A percentile compares a stretch with the other conserved stretches of the same genome.
Conservation (phyloP, 139 green algal genomes). For the Chlorella ohadii region DNA sequence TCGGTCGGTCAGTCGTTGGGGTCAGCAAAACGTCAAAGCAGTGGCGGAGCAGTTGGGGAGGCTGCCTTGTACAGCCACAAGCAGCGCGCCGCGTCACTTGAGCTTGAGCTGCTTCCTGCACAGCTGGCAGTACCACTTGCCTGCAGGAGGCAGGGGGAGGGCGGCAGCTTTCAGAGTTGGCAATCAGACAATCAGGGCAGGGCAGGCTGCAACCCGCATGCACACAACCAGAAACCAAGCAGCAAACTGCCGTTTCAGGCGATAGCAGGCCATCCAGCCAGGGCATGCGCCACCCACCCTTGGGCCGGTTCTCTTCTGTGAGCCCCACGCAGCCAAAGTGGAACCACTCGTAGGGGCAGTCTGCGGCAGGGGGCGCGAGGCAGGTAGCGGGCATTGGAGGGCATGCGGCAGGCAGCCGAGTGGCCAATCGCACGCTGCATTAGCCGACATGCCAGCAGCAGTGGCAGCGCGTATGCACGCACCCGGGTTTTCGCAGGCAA, state of each 20-base stretch:
- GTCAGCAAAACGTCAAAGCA: neutral
- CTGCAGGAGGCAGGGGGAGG: slow-evolving; percentile 20
- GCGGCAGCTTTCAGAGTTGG: no score
- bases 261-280: no score
- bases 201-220: no score
- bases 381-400: neutral
- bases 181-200: no score
- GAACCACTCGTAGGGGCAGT: slow-evolving; percentile 94
- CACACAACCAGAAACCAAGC: no score
- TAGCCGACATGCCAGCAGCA: no score
- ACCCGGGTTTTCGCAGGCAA: slow-evolving; percentile 85
- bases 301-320: slow-evolving; percentile 54
- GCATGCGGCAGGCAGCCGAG: no score
- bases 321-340: slow-evolving; percentile 91
- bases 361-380: neutral
- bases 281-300: slow-evolving; percentile 34
- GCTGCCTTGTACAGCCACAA: no score
- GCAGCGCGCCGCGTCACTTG: slow-evolving; percentile 26
- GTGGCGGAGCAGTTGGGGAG: no score
- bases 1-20: neutral
- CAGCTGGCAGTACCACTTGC: slow-evolving; percentile 72
- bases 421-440: no score
- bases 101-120: slow-evolving; percentile 49
- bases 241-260: no score
- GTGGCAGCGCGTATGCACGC: neutral